Evolutionary conservation across 768 basidiomycete species (phyloP), one percentile per base, ranked within the genome.

Genomic region (Tricholoma bakamatsutake): DNA sequence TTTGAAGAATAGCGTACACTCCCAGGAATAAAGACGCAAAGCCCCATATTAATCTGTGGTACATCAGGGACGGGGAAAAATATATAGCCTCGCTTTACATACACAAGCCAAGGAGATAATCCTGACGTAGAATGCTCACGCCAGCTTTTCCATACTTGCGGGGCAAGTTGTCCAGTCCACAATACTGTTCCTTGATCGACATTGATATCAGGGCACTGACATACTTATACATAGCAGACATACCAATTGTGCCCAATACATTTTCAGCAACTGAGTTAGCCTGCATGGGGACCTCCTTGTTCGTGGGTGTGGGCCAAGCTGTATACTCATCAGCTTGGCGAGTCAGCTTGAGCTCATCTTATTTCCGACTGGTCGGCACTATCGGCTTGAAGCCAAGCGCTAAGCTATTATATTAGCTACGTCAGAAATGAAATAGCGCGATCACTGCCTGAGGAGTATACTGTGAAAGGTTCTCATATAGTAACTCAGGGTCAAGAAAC

Each of bases 81-180:
- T 5, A 35, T 30, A 11, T 12, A 9, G 33, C 7, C 12, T 35
- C 37, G 35, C 24, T 24, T 24, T 39, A 72, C 73, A 54, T 66
- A 85, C 87, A 90, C 80, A 31, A 93, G 76, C 67, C 71, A 80
- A 12, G 75, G 78, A 1, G 88, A 90, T 9, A 92, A 73, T 0
- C 90, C 90, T 27, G 80, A 74, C 0, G 85, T 88, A 21, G 80
- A 81, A 62, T 90, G 86, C 17, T 74, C 72, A 34, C 80, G 75
- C 72, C 80, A 86, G 59, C 80, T 87, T 68, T 92, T 90, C 80
- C 82, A 80, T 21, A 88, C 75, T 60, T 90, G 87, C 5, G 88
- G 88, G 31, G 89, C 66, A 12, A 90, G 64, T 60, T 87, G 87
- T 12, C 76, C 72, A 4, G 80, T 81, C 87, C 87, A 88, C 57